These are phyloP conservation scores for Sicyos baderoa DNA, from an alignment of 306 rosid species.

Conservation along the genomic window DNA sequence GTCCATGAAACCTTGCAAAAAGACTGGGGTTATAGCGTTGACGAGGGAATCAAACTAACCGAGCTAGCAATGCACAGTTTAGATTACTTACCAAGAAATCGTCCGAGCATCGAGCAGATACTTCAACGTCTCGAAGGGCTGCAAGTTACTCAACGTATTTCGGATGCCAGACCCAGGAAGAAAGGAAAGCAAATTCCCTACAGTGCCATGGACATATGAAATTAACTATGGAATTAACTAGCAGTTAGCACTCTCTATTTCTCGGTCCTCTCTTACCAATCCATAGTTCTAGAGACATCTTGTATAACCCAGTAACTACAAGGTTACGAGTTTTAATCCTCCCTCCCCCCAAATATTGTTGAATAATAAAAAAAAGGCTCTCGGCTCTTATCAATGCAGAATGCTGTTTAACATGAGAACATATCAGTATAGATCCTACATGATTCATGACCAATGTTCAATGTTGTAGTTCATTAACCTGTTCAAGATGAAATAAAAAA, in stretches of 20 bases:
- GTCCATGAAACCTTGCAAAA: slow-evolving; percentile 37
- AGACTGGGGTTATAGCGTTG: slow-evolving; percentile 41
- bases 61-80: slow-evolving; percentile 38
- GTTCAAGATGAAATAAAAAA: too few relatives aligned
- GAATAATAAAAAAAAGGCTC: too few relatives aligned
- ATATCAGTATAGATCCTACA: not conserved
- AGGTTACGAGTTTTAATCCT: too few relatives aligned
- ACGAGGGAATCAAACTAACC: slow-evolving; percentile 45
- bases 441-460: not conserved
- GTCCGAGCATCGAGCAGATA: slow-evolving; percentile 26
- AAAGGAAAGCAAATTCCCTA: slow-evolving; percentile 26
- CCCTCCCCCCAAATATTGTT: too few relatives aligned
- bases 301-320: too few relatives aligned
- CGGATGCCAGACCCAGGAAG: slow-evolving; percentile 28
- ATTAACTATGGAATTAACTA: not conserved
- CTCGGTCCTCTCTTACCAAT: not conserved
- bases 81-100: slow-evolving; percentile 30
- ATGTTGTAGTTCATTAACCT: too few relatives aligned
- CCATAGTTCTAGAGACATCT: too few relatives aligned
- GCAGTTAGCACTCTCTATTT: not conserved
- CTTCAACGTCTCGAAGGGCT: slow-evolving; percentile 23
- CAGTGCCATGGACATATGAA: not conserved
- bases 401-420: not conserved
- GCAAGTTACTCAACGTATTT: slow-evolving; percentile 22
- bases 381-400: not conserved